A percentile compares a stretch with the other conserved stretches of the same genome.
Conservation (phyloP, 2,329 filamentous ascomycete species). For the Thermoascus crustaceus region DNA sequence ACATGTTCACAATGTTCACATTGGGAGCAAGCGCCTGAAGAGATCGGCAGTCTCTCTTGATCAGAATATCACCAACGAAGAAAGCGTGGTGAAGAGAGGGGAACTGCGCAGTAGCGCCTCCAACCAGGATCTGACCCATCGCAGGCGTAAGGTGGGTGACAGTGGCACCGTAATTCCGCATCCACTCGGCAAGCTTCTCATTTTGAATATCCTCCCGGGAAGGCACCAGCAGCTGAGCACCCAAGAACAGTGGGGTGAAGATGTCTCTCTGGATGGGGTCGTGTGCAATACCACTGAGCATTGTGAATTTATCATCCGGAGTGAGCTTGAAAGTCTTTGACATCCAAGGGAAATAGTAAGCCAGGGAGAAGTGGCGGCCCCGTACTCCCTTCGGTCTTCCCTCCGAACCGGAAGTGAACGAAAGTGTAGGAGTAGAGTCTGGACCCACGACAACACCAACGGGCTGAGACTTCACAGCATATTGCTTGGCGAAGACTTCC, state of each 20-base stretch:
- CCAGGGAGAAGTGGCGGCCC: slow-evolving; percentile 76
- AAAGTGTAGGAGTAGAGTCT: slow-evolving; percentile 70
- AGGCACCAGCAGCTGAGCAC: slow-evolving; percentile 69
- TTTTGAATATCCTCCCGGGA: slow-evolving; percentile 77
- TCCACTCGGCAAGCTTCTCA: slow-evolving; percentile 82
- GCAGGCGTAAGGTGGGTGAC: slow-evolving; percentile 88
- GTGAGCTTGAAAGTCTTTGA: slow-evolving; percentile 68
- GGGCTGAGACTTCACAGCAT: slow-evolving; percentile 45
- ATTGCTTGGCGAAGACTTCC: slow-evolving; percentile 57
- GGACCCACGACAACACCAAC: slow-evolving; percentile 75
- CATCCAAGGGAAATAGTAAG: slow-evolving; percentile 93
- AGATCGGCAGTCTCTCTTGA: slow-evolving; percentile 68
- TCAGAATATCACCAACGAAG: slow-evolving; percentile 87
- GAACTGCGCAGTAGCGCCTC: slow-evolving; percentile 69
- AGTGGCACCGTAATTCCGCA: slow-evolving; percentile 63
- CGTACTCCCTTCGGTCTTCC: slow-evolving; percentile 78
- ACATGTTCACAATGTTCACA: slow-evolving; percentile 73
- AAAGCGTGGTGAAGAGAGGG: slow-evolving; percentile 70
- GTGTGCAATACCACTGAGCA: slow-evolving; percentile 73
- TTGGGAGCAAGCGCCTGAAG: slow-evolving; percentile 71
- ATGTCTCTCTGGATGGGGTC: slow-evolving; percentile 60
- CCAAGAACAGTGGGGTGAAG: slow-evolving; percentile 82
- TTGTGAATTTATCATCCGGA: slow-evolving; percentile 66
- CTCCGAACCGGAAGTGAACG: slow-evolving; percentile 65
- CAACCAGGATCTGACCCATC: slow-evolving; percentile 93